phyloP scores from a whole-genome alignment of 176 grass and related monocot species.

The Carex cristatella region DNA sequence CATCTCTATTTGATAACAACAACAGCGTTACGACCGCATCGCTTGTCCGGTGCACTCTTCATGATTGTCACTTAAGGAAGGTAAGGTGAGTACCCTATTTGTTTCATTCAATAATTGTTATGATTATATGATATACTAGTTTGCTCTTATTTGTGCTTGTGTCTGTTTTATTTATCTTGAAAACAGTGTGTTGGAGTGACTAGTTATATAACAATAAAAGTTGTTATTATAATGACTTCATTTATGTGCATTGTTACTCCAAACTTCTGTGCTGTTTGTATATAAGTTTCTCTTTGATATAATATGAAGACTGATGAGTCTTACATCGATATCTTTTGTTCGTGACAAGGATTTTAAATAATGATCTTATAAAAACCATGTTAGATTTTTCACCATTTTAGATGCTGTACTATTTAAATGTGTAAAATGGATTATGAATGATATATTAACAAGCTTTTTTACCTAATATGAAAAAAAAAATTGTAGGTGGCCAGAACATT shows the following conservation, averaged over 20 bases:
- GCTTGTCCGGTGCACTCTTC: constrained; percentile 62
- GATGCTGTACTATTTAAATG: neutral
- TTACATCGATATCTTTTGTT: neutral
- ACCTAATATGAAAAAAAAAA: neutral
- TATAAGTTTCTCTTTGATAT: neutral
- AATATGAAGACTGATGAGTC: neutral
- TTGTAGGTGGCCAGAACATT: constrained; percentile 36
- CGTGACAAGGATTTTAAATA: neutral
- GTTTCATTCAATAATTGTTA: neutral
- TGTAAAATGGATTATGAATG: neutral
- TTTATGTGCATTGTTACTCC: neutral
- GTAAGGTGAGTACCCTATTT: constrained; percentile 69
- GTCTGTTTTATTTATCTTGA: neutral
- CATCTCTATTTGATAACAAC: constrained; percentile 32
- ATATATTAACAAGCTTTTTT: neutral
- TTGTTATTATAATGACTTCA: neutral
- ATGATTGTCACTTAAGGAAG: constrained; percentile 63
- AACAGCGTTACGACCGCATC: constrained; percentile 38
- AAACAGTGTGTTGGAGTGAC: neutral
- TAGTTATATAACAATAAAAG: neutral
- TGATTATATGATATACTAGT: too few species aligned
- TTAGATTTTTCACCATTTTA: neutral
- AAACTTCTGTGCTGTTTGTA: neutral
- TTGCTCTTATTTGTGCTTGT: neutral
- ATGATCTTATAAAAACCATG: neutral